These are phyloP conservation scores for Penicillium longicatenatum DNA, from an alignment of 495 filamentous ascomycete species.

Conservation along the genomic window DNA sequence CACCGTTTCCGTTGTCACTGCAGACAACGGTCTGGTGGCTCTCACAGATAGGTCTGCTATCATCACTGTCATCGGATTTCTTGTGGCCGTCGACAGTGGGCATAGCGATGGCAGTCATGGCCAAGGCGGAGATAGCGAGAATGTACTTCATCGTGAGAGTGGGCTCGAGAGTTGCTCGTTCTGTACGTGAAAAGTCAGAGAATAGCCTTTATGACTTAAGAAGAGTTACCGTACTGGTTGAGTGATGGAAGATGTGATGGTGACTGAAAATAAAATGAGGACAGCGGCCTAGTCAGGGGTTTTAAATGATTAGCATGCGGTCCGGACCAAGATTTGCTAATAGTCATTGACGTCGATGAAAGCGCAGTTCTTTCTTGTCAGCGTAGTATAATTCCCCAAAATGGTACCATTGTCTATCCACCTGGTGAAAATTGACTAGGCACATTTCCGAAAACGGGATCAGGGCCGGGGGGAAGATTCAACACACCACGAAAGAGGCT, in stretches of 20 bases:
- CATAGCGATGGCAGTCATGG: constrained; percentile 6
- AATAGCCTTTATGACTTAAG: neutral
- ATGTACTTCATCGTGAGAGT: constrained; percentile 10
- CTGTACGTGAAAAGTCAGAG: neutral
- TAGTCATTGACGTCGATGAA: neutral
- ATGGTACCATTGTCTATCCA: neutral
- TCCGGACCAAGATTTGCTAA: neutral
- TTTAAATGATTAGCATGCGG: neutral
- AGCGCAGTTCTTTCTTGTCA: neutral
- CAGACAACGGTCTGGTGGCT: constrained; percentile 18
- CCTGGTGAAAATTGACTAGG: neutral
- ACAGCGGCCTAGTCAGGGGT: neutral
- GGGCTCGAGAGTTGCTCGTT: neutral
- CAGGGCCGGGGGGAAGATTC: neutral
- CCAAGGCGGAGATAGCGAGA: constrained; percentile 1
- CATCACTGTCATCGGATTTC: neutral
- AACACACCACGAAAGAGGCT: neutral
- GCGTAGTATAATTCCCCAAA: neutral
- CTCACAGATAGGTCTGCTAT: neutral
- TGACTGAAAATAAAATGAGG: neutral
- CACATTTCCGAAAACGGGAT: neutral
- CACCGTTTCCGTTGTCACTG: constrained; percentile 16
- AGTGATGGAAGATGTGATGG: neutral
- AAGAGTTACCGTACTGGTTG: neutral
- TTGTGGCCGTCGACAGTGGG: neutral